Conservation (phyloP, 768 basidiomycete genomes). For the Suillus brevipes region DNA sequence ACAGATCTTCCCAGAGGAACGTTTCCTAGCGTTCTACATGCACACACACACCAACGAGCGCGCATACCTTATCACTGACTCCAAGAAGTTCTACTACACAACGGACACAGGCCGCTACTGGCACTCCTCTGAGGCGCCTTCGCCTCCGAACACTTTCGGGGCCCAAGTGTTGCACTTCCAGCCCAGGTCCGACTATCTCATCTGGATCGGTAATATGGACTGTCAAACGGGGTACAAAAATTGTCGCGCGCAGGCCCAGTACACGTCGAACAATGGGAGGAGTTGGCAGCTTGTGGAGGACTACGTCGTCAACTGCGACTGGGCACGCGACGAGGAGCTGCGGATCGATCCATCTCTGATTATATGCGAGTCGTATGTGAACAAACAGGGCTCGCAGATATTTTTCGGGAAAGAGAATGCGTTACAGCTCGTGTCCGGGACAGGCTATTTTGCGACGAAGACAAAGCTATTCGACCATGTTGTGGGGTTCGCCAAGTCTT, state of each 20-base stretch:
- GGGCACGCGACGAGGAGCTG: constrained; percentile 80
- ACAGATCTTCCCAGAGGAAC: constrained; percentile 55
- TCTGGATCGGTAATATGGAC: constrained; percentile 82
- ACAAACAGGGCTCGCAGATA: constrained; percentile 80
- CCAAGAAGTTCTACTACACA: constrained; percentile 68
- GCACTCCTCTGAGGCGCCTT: constrained; percentile 58
- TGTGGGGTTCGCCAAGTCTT: constrained; percentile 95
- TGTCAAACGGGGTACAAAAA: constrained; percentile 51
- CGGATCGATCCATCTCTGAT: constrained; percentile 85
- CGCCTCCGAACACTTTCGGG: constrained; percentile 76
- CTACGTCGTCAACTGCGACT: constrained; percentile 89
- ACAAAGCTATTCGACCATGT: constrained; percentile 81
- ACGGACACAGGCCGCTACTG: constrained; percentile 79
- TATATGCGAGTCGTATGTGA: constrained; percentile 83
- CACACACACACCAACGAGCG: constrained; percentile 80
- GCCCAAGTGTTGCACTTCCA: constrained; percentile 87
- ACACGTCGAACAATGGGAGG: constrained; percentile 77
- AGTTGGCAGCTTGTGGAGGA: constrained; percentile 75
- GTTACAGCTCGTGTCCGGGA: constrained; percentile 76
- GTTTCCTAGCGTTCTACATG: constrained; percentile 83
- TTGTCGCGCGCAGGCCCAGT: constrained; percentile 77
- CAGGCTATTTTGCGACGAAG: constrained; percentile 66
- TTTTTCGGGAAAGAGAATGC: constrained; percentile 53
- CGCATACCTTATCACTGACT: constrained; percentile 85
- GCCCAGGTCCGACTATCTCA: constrained; percentile 76